phyloP scores from a whole-genome alignment of 805 yeast species.

The Saccharomycopsis babjevae region DNA sequence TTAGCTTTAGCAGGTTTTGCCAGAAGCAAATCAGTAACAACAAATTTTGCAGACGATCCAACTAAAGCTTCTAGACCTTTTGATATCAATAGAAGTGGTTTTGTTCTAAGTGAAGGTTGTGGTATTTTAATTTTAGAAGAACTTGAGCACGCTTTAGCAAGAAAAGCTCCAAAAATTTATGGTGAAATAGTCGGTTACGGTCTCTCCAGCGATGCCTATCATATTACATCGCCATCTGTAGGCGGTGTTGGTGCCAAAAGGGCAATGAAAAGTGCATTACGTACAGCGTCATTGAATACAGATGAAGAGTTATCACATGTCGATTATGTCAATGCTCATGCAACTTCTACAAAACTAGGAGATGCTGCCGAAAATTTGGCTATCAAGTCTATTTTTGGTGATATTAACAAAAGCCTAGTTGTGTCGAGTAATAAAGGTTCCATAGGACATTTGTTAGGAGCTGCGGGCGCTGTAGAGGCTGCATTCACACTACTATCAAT shows the following conservation, averaged over 20 bases:
- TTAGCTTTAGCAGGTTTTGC: constrained; percentile 84
- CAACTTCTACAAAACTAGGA: constrained; percentile 86
- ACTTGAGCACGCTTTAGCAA: constrained; percentile 57
- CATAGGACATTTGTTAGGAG: constrained; percentile 90
- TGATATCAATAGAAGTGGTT: constrained; percentile 69
- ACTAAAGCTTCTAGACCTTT: constrained; percentile 74
- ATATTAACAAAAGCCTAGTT: constrained; percentile 30
- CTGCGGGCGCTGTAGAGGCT: constrained; percentile 91
- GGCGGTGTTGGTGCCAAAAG: constrained; percentile 77
- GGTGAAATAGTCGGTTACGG: constrained; percentile 88
- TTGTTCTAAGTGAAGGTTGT: constrained; percentile 89
- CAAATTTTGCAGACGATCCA: constrained; percentile 54
- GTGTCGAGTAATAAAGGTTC: constrained; percentile 86
- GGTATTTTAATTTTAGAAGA: constrained; percentile 74
- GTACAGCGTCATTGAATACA: constrained; percentile 33
- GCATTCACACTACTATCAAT: constrained; percentile 68
- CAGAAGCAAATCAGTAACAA: constrained; percentile 70
- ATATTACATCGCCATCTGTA: constrained; percentile 82
- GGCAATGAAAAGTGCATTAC: constrained; percentile 72
- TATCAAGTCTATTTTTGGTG: constrained; percentile 42
- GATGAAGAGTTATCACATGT: constrained; percentile 33
- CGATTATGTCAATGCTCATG: constrained; percentile 89
- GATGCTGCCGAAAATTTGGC: constrained; percentile 83
- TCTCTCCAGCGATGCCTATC: constrained; percentile 81
- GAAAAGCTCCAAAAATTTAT: constrained; percentile 50